Percentiles rank a stretch among this genome's conserved stretches.
Evolutionary conservation across 352 stramenopile species (phyloP).

Genomic region (Phytophthora fragariae): DNA sequence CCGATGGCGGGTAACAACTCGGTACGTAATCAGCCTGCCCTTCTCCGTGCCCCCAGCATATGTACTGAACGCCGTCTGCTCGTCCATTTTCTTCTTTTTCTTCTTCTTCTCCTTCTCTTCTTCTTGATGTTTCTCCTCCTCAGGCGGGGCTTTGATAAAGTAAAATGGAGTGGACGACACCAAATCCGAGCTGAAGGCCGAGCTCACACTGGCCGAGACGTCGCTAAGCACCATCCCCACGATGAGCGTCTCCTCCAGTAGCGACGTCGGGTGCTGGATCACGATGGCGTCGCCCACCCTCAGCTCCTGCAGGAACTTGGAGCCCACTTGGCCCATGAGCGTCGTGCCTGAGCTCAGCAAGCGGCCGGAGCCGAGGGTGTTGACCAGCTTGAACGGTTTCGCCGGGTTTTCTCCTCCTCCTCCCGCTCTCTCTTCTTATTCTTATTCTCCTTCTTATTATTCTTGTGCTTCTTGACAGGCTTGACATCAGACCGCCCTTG

Average conservation of each 20-base stretch:
- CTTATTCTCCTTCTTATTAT: slow-evolving; percentile 51
- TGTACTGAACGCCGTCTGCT: slow-evolving; percentile 83
- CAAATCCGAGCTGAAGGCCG: slow-evolving; percentile 89
- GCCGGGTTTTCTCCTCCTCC: slow-evolving; percentile 17
- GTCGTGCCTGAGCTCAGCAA: slow-evolving; percentile 90
- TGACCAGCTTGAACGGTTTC: slow-evolving; percentile 77
- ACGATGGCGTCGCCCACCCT: slow-evolving; percentile 86
- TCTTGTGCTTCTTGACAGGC: slow-evolving; percentile 59
- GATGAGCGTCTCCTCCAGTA: slow-evolving; percentile 90
- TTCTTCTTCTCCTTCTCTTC: slow-evolving; percentile 49
- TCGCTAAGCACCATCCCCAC: slow-evolving; percentile 92
- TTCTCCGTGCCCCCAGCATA: slow-evolving; percentile 87
- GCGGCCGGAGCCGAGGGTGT: slow-evolving; percentile 76
- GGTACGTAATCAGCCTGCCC: slow-evolving; percentile 75
- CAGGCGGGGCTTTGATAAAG: slow-evolving; percentile 87
- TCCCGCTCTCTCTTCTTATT: slow-evolving; percentile 22
- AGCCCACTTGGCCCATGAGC: slow-evolving; percentile 84
- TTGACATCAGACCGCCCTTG: slow-evolving; percentile 86
- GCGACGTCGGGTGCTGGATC: slow-evolving; percentile 88
- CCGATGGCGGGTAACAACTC: slow-evolving; percentile 37
- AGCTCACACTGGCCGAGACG: slow-evolving; percentile 86
- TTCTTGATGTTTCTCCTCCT: slow-evolving; percentile 49
- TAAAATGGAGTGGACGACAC: slow-evolving; percentile 90
- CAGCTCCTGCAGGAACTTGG: slow-evolving; percentile 88
- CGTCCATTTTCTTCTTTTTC: slow-evolving; percentile 66